phyloP scores from a whole-genome alignment of 352 stramenopile genomes.

The Pythium phragmitis region DNA sequence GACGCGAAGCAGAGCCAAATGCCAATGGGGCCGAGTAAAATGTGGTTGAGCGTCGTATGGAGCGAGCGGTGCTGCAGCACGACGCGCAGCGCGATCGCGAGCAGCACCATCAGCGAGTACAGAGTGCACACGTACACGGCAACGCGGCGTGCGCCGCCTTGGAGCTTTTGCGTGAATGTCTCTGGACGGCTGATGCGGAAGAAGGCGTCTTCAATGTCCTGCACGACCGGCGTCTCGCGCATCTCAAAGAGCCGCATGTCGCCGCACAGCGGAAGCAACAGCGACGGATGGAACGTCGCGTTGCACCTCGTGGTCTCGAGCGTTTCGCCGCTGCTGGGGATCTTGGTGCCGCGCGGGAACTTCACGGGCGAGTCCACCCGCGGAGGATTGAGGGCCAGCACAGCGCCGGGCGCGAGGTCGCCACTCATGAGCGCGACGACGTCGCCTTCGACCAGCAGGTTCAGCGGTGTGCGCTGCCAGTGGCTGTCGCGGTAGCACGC shows the following conservation, averaged over 20 bases:
- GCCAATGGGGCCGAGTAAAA: constrained; percentile 67
- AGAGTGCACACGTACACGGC: constrained; percentile 64
- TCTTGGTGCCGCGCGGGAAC: constrained; percentile 58
- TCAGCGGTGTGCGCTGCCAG: constrained; percentile 84
- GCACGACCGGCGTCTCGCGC: constrained; percentile 77
- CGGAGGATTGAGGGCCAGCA: constrained; percentile 39
- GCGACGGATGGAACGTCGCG: constrained; percentile 70
- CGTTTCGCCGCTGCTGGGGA: constrained; percentile 40
- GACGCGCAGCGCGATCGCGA: constrained; percentile 64
- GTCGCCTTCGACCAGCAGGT: constrained; percentile 78
- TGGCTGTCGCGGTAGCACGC: constrained; percentile 78
- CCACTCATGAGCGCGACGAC: constrained; percentile 83
- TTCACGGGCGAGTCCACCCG: constrained; percentile 1
- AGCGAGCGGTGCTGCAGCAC: constrained; percentile 69
- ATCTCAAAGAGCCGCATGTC: constrained; percentile 88
- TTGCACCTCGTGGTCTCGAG: constrained; percentile 64
- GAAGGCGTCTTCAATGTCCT: constrained; percentile 78
- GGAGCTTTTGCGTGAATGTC: constrained; percentile 80
- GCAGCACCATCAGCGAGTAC: constrained; percentile 66
- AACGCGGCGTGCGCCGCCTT: constrained; percentile 48
- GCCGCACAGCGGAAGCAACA: constrained; percentile 78
- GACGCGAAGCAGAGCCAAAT: constrained; percentile 87
- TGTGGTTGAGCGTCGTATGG: constrained; percentile 65
- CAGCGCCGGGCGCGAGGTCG: constrained; percentile 69
- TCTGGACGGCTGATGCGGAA: constrained; percentile 66